Percentiles rank a stretch among this genome's conserved stretches.
Evolutionary conservation across 2,329 filamentous ascomycete genomes (phyloP).

Genomic region (Alternaria arbusti): DNA sequence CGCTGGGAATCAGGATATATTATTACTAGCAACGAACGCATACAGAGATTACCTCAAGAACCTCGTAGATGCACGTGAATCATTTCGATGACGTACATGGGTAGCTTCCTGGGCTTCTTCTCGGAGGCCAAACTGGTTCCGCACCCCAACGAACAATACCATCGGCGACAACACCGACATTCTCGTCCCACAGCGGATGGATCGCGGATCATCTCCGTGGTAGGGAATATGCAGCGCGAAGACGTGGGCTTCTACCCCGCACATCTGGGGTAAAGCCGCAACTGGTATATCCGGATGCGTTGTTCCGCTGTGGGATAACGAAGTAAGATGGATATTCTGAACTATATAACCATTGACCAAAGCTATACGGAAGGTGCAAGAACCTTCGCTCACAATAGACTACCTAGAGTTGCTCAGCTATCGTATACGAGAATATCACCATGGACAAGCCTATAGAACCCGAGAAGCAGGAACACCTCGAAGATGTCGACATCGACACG

Average conservation of each 20-base stretch:
- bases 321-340: neutral
- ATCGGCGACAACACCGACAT: slow-evolving; percentile 2
- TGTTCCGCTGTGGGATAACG: neutral
- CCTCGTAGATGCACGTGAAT: neutral
- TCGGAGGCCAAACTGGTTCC: neutral
- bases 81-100: neutral
- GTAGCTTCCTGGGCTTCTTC: neutral
- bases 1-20: neutral
- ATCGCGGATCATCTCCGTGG: neutral
- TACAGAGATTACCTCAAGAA: neutral
- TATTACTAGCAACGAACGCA: neutral
- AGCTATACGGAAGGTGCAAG: neutral
- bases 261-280: slow-evolving; percentile 1
- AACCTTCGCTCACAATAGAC: neutral
- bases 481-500: neutral
- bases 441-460: neutral
- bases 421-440: neutral
- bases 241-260: slow-evolving; percentile 5
- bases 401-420: neutral
- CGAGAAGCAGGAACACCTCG: neutral
- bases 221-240: neutral
- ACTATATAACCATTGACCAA: neutral
- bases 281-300: neutral
- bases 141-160: neutral
- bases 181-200: neutral